A percentile compares a stretch with the other conserved stretches of the same genome.
phyloP scores from a whole-genome alignment of 352 stramenopile genomes.

The Poterioochromonas sp. region DNA sequence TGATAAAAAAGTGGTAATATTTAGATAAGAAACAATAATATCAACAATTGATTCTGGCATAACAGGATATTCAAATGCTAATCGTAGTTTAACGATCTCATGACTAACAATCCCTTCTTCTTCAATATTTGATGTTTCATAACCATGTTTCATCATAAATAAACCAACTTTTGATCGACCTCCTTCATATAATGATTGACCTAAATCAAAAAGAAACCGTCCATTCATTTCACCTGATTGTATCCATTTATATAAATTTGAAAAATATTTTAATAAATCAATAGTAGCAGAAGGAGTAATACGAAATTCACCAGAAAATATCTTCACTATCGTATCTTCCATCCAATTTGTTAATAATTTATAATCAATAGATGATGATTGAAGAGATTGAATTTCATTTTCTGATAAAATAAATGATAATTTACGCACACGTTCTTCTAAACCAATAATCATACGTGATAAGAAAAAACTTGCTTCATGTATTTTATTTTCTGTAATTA shows the following conservation, averaged over 20 bases:
- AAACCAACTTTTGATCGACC: background rate
- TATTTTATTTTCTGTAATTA: background rate
- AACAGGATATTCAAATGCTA: constrained; percentile 4
- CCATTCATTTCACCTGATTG: background rate
- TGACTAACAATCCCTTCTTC: background rate
- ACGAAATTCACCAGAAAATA: constrained; percentile 9
- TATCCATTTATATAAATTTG: constrained; percentile 18
- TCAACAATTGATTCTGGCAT: background rate
- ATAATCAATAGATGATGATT: background rate
- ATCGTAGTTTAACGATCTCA: background rate
- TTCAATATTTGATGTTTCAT: background rate
- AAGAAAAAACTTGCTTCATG: constrained; percentile 28
- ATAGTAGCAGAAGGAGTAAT: background rate
- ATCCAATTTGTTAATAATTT: background rate
- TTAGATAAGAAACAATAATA: constrained; percentile 2
- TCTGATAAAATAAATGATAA: background rate
- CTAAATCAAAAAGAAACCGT: constrained; percentile 21
- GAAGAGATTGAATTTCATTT: background rate
- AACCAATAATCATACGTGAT: background rate
- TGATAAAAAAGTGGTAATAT: background rate
- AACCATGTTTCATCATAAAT: background rate
- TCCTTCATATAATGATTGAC: constrained; percentile 20
- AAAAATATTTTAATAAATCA: background rate
- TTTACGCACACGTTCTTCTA: background rate
- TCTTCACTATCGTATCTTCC: constrained; percentile 1